phyloP scores from a whole-genome alignment of 139 green algal genomes.

The Nannochloris sp. region DNA sequence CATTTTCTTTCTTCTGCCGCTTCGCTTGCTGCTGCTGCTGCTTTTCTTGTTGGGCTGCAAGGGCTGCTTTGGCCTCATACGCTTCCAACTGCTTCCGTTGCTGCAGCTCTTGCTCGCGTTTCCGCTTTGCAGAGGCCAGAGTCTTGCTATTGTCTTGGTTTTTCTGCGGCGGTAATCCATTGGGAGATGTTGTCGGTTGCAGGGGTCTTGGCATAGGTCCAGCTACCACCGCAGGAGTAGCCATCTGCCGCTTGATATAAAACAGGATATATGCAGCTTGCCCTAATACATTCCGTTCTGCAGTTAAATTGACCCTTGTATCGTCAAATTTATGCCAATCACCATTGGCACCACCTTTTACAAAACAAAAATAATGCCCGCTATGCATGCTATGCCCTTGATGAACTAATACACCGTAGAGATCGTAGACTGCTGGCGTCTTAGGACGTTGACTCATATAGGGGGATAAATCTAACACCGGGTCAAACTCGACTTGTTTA shows the following conservation, averaged over 20 bases:
- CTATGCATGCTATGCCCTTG: constrained; percentile 68
- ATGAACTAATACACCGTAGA: constrained; percentile 91
- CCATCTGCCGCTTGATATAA: constrained; percentile 56
- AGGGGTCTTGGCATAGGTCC: background rate
- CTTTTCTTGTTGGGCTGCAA: background rate
- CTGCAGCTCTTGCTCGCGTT: constrained; percentile 4
- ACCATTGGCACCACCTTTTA: constrained; percentile 54
- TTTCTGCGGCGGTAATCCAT: background rate
- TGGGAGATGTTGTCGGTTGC: background rate
- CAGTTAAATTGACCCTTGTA: constrained; percentile 46
- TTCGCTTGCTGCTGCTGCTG: background rate
- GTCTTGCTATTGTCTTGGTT: background rate
- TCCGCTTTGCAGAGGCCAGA: constrained; percentile 2
- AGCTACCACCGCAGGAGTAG: background rate
- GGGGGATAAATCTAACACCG: constrained; percentile 65
- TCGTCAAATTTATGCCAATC: constrained; percentile 88
- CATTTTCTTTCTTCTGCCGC: background rate
- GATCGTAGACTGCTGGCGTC: constrained; percentile 54
- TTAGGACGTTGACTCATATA: constrained; percentile 44
- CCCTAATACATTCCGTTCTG: constrained; percentile 63
- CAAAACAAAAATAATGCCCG: constrained; percentile 87
- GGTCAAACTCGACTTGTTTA: constrained; percentile 73
- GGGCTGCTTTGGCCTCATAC: background rate
- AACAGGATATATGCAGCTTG: constrained; percentile 96
- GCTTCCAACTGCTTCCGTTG: background rate